A percentile compares a stretch with the other conserved stretches of the same genome.
Conservation (phyloP, 306 rosid genomes). For the Cicer arietinum region DNA sequence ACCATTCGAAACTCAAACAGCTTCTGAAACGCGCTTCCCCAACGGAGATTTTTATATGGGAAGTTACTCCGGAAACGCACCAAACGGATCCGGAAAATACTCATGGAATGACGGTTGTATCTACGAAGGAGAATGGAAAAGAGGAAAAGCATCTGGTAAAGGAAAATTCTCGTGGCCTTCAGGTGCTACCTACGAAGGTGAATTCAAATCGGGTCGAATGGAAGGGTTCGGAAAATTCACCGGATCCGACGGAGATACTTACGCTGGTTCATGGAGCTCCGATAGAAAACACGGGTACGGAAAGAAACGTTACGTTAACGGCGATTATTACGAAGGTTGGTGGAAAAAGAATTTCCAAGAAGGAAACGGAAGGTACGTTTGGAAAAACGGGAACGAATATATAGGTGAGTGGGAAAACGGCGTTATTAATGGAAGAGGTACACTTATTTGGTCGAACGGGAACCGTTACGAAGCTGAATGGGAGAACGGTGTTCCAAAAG, state of each 20-base stretch:
- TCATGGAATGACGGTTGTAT: slow-evolving; percentile 92
- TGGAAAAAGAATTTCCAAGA: slow-evolving; percentile 86
- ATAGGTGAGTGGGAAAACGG: slow-evolving; percentile 90
- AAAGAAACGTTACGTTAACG: slow-evolving; percentile 75
- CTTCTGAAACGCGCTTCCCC: slow-evolving; percentile 54
- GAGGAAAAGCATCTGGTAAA: slow-evolving; percentile 87
- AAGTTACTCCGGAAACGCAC: slow-evolving; percentile 66
- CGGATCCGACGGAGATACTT: slow-evolving; percentile 83
- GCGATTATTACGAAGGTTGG: slow-evolving; percentile 78
- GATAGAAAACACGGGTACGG: slow-evolving; percentile 84
- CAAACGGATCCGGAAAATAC: slow-evolving; percentile 89
- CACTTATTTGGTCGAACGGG: slow-evolving; percentile 79
- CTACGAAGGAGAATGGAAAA: slow-evolving; percentile 93
- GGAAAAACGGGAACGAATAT: slow-evolving; percentile 89
- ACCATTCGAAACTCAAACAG: slow-evolving; percentile 45
- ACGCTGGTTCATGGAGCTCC: slow-evolving; percentile 80
- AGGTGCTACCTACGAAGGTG: slow-evolving; percentile 89
- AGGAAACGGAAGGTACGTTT: slow-evolving; percentile 84
- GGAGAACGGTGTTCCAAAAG: slow-evolving; percentile 88
- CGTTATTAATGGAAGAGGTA: slow-evolving; percentile 73
- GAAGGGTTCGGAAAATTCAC: slow-evolving; percentile 82
- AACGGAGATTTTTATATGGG: slow-evolving; percentile 95
- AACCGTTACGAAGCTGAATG: slow-evolving; percentile 87
- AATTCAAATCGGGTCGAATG: slow-evolving; percentile 93
- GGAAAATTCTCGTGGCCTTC: slow-evolving; percentile 97